These are phyloP conservation scores for Metarhizium anisopliae DNA, from an alignment of 2,329 filamentous ascomycete species.

Conservation along the genomic window DNA sequence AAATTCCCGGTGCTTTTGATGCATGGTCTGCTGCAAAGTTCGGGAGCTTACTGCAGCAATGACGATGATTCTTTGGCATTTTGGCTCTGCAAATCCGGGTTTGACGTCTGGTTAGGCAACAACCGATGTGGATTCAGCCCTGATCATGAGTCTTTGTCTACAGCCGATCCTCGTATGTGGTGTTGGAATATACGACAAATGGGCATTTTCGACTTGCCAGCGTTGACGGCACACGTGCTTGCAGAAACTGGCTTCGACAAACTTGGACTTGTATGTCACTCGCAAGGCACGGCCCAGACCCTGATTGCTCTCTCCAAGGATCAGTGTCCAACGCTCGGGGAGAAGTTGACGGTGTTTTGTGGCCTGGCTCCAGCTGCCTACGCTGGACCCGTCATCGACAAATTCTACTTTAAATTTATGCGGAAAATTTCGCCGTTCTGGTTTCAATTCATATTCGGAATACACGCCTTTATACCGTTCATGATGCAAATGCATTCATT, in stretches of 20 bases:
- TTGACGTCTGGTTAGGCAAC: slow-evolving; percentile 93
- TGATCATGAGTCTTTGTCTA: slow-evolving; percentile 60
- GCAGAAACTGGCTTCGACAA: slow-evolving; percentile 76
- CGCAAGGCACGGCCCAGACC: slow-evolving; percentile 83
- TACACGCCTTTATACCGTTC: slow-evolving; percentile 85
- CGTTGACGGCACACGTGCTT: slow-evolving; percentile 70
- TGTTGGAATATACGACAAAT: slow-evolving; percentile 93
- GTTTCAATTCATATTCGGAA: slow-evolving; percentile 79
- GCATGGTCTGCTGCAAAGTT: slow-evolving; percentile 79
- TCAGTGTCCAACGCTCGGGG: slow-evolving; percentile 75
- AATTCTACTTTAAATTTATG: slow-evolving; percentile 91
- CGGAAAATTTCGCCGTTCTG: slow-evolving; percentile 63
- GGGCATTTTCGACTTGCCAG: slow-evolving; percentile 81
- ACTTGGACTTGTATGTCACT: slow-evolving; percentile 76
- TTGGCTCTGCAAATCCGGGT: slow-evolving; percentile 83
- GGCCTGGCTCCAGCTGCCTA: slow-evolving; percentile 86
- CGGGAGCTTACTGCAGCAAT: slow-evolving; percentile 82
- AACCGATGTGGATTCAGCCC: slow-evolving; percentile 83
- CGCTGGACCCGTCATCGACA: slow-evolving; percentile 75
- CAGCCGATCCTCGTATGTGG: slow-evolving; percentile 86
- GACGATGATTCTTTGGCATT: slow-evolving; percentile 87
- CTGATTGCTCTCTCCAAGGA: slow-evolving; percentile 84
- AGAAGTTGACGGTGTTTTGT: slow-evolving; percentile 81
- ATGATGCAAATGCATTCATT: slow-evolving; percentile 78
- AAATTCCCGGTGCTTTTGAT: slow-evolving; percentile 82